Evolutionary conservation across 2,329 filamentous ascomycete species (phyloP).

Genomic region (Beauveria sp.): DNA sequence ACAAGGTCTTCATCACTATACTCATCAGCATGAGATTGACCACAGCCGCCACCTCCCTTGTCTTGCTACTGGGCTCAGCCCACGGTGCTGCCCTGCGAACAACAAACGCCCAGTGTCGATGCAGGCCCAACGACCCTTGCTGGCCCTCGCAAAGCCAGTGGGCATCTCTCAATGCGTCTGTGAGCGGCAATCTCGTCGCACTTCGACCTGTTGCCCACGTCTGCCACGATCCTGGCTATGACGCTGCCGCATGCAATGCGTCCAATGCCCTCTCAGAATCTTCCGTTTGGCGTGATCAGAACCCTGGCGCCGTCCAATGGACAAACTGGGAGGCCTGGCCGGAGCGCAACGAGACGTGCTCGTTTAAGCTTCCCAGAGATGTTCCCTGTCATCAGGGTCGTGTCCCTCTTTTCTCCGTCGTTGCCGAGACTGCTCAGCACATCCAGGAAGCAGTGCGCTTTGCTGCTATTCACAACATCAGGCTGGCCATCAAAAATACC

Average conservation of each 20-base stretch:
- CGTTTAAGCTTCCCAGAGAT: slow-evolving; percentile 21
- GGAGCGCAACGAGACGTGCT: slow-evolving; percentile 27
- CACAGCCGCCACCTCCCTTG: not conserved
- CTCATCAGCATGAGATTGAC: not conserved
- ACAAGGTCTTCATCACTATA: not conserved
- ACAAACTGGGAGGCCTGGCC: slow-evolving; percentile 33
- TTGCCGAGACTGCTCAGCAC: slow-evolving; percentile 23
- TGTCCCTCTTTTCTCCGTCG: slow-evolving; percentile 28
- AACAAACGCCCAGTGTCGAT: slow-evolving; percentile 26
- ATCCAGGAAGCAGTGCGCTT: slow-evolving; percentile 31
- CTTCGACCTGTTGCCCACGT: slow-evolving; percentile 41
- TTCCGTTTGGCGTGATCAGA: slow-evolving; percentile 27
- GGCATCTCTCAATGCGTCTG: slow-evolving; percentile 40
- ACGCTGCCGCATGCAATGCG: slow-evolving; percentile 32
- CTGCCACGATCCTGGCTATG: slow-evolving; percentile 39
- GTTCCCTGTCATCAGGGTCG: slow-evolving; percentile 26
- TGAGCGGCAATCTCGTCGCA: slow-evolving; percentile 40
- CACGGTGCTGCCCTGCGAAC: not conserved
- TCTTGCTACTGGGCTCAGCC: not conserved
- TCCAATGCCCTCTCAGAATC: slow-evolving; percentile 23
- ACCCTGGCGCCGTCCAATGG: slow-evolving; percentile 28
- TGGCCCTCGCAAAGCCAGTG: slow-evolving; percentile 42
- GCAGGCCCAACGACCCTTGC: slow-evolving; percentile 39
- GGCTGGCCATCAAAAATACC: slow-evolving; percentile 27
- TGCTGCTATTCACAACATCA: slow-evolving; percentile 24